Evolutionary conservation across 1,139 yeast species (phyloP).

Genomic region (Pichia sp.): DNA sequence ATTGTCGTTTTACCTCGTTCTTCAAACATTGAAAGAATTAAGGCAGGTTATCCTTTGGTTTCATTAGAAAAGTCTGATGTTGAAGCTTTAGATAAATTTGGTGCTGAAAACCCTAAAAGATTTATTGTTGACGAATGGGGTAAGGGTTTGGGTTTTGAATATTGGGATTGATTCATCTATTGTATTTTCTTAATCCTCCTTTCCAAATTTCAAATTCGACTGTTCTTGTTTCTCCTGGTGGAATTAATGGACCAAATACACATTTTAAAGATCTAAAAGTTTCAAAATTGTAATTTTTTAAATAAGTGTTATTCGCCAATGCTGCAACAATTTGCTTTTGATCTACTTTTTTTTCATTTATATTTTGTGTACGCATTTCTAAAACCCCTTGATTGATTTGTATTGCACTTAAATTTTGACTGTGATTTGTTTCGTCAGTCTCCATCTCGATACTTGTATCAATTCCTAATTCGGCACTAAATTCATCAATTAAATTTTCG

Average conservation of each 20-base stretch:
- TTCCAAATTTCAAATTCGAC: slow-evolving; percentile 31
- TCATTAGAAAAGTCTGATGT: neutral
- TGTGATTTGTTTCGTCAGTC: too few species aligned
- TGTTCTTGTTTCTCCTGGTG: slow-evolving; percentile 17
- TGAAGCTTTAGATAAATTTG: slow-evolving; percentile 31
- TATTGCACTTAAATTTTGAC: neutral
- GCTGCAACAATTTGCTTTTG: slow-evolving; percentile 18
- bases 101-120: slow-evolving; percentile 39
- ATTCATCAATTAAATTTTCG: slow-evolving; percentile 29
- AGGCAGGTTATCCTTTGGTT: slow-evolving; percentile 20
- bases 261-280: slow-evolving; percentile 25
- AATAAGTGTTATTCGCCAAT: slow-evolving; percentile 24
- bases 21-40: slow-evolving; percentile 32
- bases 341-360: slow-evolving; percentile 3
- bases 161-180: slow-evolving; percentile 14
- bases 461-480: slow-evolving; percentile 29
- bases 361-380: slow-evolving; percentile 8
- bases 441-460: slow-evolving; percentile 16
- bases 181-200: slow-evolving; percentile 28
- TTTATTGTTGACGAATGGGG: slow-evolving; percentile 31
- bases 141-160: slow-evolving; percentile 20
- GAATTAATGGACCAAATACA: slow-evolving; percentile 27
- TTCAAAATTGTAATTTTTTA: slow-evolving; percentile 30
- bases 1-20: slow-evolving; percentile 54
- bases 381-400: neutral